Base-by-base conservation (phyloP, 305 asterid genomes). In the Plantago rigida region DNA sequence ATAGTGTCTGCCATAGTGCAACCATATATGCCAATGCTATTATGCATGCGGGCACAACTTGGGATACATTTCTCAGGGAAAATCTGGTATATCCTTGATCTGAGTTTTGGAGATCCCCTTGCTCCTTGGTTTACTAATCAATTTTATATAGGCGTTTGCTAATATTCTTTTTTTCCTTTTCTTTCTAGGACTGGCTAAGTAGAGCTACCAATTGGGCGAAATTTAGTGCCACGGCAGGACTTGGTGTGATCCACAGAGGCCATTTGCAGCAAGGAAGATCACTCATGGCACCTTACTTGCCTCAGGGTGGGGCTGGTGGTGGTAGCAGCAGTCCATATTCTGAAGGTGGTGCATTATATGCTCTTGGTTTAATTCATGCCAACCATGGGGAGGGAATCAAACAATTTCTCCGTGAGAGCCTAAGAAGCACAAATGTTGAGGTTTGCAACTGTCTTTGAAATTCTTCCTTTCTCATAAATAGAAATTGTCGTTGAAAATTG, bases 41-140 rank as follows among this genome's bases (percentile, higher is more conserved):
- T 73, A 93, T 93, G 97, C 99, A 93, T 75, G 97, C 99, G 54
- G 99, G 99, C 69, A 93, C 99, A 49, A 93, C 99, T 9, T 97
- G 87, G 13, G 97, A 93, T 73, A 87, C 99, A 9, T 93, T 93
- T 78, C 94, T 93, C 45, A 66, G 97, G 67, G 97, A 93, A 79
- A 93, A 93, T 78, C 84, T 93, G 94, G 99, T 87, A 47, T 62
- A 63, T 66, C 10, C 44, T 41, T 42, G 36, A 13, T 36, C 50
- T 1, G 14, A 34, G 59, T 44, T 0, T 36, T 63, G 62, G 13
- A 45, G 19, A 29, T 3, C 29, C 39, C 31, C 53, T 69, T 56
- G 15, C 14, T 8, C 42, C 44, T 26, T 62, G 24, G 47, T 26
- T 49, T 41, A 19, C 59, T 26, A 5, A 11, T 57, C 29, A 10